Evolutionary conservation across 352 stramenopile genomes (phyloP).

Genomic region (Blastocystis sp.): DNA sequence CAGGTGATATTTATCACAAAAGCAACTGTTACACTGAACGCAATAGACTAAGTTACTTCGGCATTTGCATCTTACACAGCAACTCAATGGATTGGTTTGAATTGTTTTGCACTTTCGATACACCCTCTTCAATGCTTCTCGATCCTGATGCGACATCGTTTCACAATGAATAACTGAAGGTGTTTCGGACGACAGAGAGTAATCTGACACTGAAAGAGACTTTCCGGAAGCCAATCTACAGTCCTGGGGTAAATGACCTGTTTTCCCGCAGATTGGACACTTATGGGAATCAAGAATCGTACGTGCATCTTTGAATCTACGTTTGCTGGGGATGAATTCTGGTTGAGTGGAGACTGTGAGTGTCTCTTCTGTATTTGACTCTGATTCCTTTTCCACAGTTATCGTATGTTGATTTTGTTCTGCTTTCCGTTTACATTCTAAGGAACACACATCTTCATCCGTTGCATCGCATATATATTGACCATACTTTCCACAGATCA

Average conservation of each 20-base stretch:
- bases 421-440: slow-evolving; percentile 68
- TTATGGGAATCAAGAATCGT: slow-evolving; percentile 7
- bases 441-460: slow-evolving; percentile 75
- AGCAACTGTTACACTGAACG: slow-evolving; percentile 43
- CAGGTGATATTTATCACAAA: slow-evolving; percentile 52
- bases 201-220: not conserved
- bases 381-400: not conserved
- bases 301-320: not conserved
- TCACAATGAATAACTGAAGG: not conserved
- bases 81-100: not conserved
- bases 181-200: not conserved
- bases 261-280: slow-evolving; percentile 36
- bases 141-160: not conserved
- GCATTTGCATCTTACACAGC: not conserved
- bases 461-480: slow-evolving; percentile 76
- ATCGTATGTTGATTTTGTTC: not conserved
- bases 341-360: not conserved
- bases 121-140: not conserved
- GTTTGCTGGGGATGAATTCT: not conserved
- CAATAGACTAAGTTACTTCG: slow-evolving; percentile 55
- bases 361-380: not conserved
- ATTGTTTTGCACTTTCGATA: not conserved
- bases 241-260: slow-evolving; percentile 43
- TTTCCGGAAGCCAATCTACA: slow-evolving; percentile 15
- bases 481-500: slow-evolving; percentile 72